Evolutionary conservation across 2,329 filamentous ascomycete genomes (phyloP).

Genomic region (Calonectria henricotiae): DNA sequence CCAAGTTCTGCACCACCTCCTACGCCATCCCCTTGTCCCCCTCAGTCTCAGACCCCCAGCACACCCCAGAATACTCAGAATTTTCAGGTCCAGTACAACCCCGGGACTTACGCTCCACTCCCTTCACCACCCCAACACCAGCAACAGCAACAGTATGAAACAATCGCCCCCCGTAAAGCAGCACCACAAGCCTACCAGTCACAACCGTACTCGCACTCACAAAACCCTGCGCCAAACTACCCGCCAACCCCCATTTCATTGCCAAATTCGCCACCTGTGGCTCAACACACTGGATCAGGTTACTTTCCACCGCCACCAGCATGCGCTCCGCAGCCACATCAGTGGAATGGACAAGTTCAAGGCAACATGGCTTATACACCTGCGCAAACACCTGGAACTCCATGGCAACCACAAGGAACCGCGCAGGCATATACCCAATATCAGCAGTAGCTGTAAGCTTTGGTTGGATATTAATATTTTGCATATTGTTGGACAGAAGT

Average conservation of each 20-base stretch:
- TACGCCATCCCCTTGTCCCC: constrained; percentile 6
- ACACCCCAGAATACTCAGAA: constrained; percentile 24
- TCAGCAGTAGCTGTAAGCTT: background rate
- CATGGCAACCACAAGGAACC: background rate
- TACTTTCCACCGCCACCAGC: constrained; percentile 26
- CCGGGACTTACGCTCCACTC: background rate
- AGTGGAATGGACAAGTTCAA: constrained; percentile 18
- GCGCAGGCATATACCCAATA: background rate
- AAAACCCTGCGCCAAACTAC: constrained; percentile 18
- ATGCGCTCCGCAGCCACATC: background rate
- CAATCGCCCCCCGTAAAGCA: constrained; percentile 14
- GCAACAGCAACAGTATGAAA: constrained; percentile 12
- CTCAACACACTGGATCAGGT: background rate
- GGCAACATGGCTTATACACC: constrained; percentile 14
- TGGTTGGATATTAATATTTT: background rate
- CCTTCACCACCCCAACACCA: background rate
- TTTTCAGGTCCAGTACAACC: constrained; percentile 9
- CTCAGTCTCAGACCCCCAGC: background rate
- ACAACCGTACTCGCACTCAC: constrained; percentile 10
- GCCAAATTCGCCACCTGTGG: constrained; percentile 24
- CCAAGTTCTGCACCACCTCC: constrained; percentile 29
- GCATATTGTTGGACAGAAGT: background rate
- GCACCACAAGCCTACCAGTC: constrained; percentile 17
- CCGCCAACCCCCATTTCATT: constrained; percentile 33
- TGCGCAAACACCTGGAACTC: constrained; percentile 9